phyloP scores from a whole-genome alignment of 305 asterid genomes.

The Fraxinus sp. region DNA sequence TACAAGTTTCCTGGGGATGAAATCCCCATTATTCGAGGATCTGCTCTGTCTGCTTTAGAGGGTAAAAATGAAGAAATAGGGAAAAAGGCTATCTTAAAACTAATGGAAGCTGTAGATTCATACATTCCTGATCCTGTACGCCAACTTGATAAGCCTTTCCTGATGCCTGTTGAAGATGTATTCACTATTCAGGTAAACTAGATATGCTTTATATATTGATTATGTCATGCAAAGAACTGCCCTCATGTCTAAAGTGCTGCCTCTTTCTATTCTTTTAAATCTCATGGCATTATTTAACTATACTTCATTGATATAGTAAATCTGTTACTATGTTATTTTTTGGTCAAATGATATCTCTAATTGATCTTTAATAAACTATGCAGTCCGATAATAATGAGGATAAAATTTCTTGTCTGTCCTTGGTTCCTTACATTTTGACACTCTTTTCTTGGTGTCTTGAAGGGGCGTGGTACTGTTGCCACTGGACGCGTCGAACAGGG shows the following conservation, averaged over 20 bases:
- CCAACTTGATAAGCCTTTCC: constrained; percentile 80
- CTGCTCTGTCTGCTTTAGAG: constrained; percentile 96
- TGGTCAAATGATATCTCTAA: background rate
- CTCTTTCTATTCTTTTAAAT: background rate
- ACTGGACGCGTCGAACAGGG: constrained; percentile 99
- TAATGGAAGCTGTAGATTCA: constrained; percentile 98
- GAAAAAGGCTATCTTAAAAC: constrained; percentile 72
- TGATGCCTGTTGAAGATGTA: constrained; percentile 98
- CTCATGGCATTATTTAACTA: background rate
- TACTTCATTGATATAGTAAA: background rate
- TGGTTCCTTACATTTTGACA: constrained; percentile 12
- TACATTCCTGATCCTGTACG: constrained; percentile 97
- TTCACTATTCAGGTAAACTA: constrained; percentile 87
- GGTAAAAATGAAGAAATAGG: constrained; percentile 93
- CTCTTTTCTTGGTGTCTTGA: constrained; percentile 24
- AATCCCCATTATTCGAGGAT: constrained; percentile 92
- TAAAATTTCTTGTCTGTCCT: constrained; percentile 1
- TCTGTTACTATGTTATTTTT: background rate
- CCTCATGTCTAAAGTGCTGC: background rate
- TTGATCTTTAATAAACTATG: background rate
- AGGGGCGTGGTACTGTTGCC: constrained; percentile 99
- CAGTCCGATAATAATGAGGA: constrained; percentile 7
- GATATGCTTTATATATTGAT: constrained; percentile 7
- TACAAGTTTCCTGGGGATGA: constrained; percentile 98
- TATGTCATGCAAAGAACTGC: background rate